Base-by-base conservation (phyloP, 305 asterid species). In the Plantago lanceolata region DNA sequence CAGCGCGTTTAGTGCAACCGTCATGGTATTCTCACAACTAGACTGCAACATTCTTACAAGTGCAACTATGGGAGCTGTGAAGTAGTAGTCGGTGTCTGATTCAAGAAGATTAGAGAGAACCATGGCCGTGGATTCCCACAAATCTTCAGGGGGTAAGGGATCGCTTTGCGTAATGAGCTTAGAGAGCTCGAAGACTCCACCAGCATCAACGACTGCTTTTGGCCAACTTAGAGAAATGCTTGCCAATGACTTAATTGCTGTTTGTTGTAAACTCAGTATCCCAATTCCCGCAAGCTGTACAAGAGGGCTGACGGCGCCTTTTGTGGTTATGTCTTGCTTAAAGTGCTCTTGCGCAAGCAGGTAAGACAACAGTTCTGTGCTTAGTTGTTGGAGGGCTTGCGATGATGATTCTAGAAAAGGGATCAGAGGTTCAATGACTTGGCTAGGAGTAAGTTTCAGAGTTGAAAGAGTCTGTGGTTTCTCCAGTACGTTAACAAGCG, bases 301-400 rank as follows among this genome's bases (percentile, higher is more conserved):
- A 61, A 90, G 97, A 60, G 97, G 97, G 73, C 74, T 76, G 31
- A 88, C 81, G n/a, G 95, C 95, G 75, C 71, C 75, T 80, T 77
- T 81, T 19, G 94, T 88, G 63, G 83, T 82, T 66, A 90, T 88
- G 62, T 90, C 97, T 69, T 88, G 76, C 83, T 84, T 82, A 77
- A 86, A 90, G 71, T 86, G 95, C 52, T 90, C 96, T 68, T 88
- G 94, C 59, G 76, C 88, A 53, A 90, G 88, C 67, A 90, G 85
- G 72, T 83, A 90, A 71, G 89, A 86, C 71, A 90, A 77, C 79
- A 90, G 77, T 68, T 86, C 94, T 15, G 88, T 79, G 63, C 94
- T 91, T 45, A 90, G 96, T 78, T 88, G 95, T 66, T 88, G 96
- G 73, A 90, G 86, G 58, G 91, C 90, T 74, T 84, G 91, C 65